These are phyloP conservation scores for Puccinia triticina DNA, from an alignment of 1,284 basidiomycete genomes.

Conservation along the genomic window DNA sequence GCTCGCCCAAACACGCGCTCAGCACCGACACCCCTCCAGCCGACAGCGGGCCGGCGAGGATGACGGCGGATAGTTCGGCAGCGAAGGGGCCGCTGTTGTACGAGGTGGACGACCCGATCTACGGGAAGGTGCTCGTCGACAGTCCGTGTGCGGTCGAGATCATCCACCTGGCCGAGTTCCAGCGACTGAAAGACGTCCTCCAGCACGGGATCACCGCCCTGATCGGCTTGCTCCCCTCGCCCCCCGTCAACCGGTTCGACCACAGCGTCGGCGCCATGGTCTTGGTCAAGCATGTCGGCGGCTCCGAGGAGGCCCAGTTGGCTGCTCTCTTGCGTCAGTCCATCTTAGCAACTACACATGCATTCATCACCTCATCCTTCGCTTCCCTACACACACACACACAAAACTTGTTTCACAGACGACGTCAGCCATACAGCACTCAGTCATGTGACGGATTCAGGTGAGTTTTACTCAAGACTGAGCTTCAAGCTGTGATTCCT, in stretches of 20 bases:
- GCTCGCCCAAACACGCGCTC: too few species aligned
- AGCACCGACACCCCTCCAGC: too few species aligned
- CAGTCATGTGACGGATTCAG: constrained; percentile 46
- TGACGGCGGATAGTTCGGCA: too few species aligned
- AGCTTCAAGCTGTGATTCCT: background rate
- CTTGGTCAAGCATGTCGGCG: constrained; percentile 52
- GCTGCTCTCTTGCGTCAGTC: constrained; percentile 54
- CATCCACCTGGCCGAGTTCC: constrained; percentile 49
- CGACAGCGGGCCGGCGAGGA: too few species aligned
- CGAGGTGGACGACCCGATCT: constrained; percentile 48
- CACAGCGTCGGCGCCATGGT: constrained; percentile 55
- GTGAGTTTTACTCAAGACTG: too few species aligned
- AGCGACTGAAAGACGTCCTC: constrained; percentile 52
- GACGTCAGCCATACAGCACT: constrained; percentile 48
- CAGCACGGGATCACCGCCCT: constrained; percentile 55
- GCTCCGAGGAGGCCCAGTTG: constrained; percentile 54
- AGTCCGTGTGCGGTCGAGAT: constrained; percentile 52
- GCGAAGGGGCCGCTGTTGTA: background rate
- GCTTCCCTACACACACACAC: background rate
- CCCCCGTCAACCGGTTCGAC: constrained; percentile 53
- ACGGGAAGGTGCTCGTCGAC: constrained; percentile 27
- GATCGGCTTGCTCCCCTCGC: constrained; percentile 53
- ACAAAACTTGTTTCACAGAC: background rate
- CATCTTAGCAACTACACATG: background rate
- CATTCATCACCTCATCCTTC: background rate